phyloP scores from a whole-genome alignment of 129 eudicot species.

The Saussurea involucrata region DNA sequence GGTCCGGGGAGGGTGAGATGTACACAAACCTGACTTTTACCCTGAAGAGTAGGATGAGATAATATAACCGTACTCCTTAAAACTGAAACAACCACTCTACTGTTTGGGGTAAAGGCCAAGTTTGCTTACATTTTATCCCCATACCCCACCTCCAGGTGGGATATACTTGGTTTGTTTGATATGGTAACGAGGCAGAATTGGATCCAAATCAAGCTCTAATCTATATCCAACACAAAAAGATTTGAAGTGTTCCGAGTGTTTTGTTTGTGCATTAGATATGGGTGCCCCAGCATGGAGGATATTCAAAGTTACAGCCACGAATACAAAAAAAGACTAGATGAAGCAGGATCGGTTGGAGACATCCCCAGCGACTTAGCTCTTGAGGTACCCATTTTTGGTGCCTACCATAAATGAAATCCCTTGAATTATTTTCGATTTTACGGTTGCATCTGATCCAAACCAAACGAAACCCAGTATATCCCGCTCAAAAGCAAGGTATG shows the following conservation, averaged over 20 bases:
- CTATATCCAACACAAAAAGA: neutral
- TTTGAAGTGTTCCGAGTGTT: neutral
- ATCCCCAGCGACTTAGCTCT: constrained; percentile 81
- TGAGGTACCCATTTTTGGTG: constrained; percentile 46
- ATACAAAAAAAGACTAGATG: constrained; percentile 65
- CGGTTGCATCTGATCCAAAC: neutral
- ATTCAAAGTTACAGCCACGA: constrained; percentile 62
- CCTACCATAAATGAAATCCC: neutral
- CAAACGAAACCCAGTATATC: neutral
- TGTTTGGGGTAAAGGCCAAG: neutral
- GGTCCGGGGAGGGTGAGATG: neutral
- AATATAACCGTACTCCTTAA: neutral
- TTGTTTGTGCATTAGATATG: constrained; percentile 49
- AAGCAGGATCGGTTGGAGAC: constrained; percentile 66
- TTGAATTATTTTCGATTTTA: neutral
- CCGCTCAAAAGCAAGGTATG: neutral
- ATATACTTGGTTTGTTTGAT: neutral
- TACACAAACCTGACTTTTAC: neutral
- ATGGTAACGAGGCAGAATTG: neutral
- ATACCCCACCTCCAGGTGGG: neutral
- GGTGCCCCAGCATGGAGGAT: constrained; percentile 74
- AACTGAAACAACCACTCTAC: neutral
- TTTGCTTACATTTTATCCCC: neutral
- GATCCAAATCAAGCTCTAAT: neutral
- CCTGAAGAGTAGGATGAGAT: neutral